A percentile compares a stretch with the other conserved stretches of the same genome.
These are phyloP conservation scores for Fraxinus excelsior DNA, from an alignment of 257 asterid genomes.

Conservation along the genomic window DNA sequence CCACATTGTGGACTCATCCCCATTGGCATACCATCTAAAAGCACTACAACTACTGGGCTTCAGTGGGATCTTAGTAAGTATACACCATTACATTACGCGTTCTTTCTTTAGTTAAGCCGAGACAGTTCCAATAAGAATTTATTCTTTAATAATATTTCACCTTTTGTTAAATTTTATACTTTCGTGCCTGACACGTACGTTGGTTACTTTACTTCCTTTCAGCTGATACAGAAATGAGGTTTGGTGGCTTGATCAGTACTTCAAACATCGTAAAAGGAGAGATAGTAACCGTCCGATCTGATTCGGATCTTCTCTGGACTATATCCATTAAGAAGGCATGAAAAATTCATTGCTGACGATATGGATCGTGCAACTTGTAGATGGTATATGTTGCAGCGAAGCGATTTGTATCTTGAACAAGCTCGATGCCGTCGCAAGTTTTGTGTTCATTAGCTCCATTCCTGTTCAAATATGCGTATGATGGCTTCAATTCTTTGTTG, in stretches of 20 bases:
- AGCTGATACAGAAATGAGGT: constrained; percentile 76
- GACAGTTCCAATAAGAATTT: background rate
- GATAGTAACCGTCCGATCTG: constrained; percentile 71
- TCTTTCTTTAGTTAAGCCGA: background rate
- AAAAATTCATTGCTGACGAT: background rate
- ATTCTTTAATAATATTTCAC: background rate
- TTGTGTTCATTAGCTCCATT: background rate
- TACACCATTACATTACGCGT: background rate
- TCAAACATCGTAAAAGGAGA: constrained; percentile 67
- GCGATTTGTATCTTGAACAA: background rate
- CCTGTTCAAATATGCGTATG: background rate
- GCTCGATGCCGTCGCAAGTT: background rate
- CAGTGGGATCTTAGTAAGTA: constrained; percentile 87
- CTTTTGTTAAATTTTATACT: background rate
- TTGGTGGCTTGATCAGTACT: constrained; percentile 88
- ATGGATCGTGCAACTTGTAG: background rate
- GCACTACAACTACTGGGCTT: constrained; percentile 80
- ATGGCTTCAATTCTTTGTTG: background rate
- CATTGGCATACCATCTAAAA: constrained; percentile 56
- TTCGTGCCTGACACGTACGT: constrained; percentile 16
- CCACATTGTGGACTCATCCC: constrained; percentile 96
- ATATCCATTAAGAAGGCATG: constrained; percentile 61
- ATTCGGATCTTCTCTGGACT: constrained; percentile 87
- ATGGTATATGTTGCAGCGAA: background rate
- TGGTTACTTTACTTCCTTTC: constrained; percentile 26